Conservation (phyloP, 345 rosid species). For the Schrenkiella parvula region DNA sequence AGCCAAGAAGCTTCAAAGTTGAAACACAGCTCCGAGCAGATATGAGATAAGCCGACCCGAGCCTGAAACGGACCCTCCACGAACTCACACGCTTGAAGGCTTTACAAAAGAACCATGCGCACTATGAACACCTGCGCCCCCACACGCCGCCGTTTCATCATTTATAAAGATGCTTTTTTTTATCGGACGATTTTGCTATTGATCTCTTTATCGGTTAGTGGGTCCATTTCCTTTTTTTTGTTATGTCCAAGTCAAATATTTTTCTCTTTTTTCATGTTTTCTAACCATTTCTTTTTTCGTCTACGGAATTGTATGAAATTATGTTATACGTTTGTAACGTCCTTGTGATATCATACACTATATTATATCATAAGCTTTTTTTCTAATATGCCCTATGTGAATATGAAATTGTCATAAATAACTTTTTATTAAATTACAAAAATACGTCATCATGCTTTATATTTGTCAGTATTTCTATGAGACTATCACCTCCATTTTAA, state of each 20-base stretch:
- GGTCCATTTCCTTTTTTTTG: slow-evolving; percentile 11
- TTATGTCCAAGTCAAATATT: neutral
- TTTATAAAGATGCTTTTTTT: slow-evolving; percentile 31
- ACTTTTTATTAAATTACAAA: too few relatives aligned
- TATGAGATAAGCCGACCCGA: neutral
- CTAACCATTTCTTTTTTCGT: too few relatives aligned
- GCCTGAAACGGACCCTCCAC: slow-evolving; percentile 2
- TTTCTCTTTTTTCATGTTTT: neutral
- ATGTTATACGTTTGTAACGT: neutral
- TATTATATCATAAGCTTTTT: neutral
- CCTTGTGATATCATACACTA: neutral
- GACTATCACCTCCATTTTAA: neutral
- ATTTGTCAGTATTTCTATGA: neutral
- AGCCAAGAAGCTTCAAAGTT: neutral
- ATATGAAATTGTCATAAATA: neutral
- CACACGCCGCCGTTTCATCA: slow-evolving; percentile 59
- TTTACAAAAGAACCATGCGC: slow-evolving; percentile 48
- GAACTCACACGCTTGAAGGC: slow-evolving; percentile 29
- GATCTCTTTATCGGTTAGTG: slow-evolving; percentile 23
- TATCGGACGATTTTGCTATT: slow-evolving; percentile 35
- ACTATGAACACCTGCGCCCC: slow-evolving; percentile 39
- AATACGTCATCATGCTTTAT: neutral
- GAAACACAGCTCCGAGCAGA: neutral
- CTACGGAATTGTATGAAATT: neutral
- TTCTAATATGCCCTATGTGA: neutral